A percentile compares a stretch with the other conserved stretches of the same genome.
Evolutionary conservation across 768 basidiomycete species (phyloP).

Genomic region (Lentinula sp.): DNA sequence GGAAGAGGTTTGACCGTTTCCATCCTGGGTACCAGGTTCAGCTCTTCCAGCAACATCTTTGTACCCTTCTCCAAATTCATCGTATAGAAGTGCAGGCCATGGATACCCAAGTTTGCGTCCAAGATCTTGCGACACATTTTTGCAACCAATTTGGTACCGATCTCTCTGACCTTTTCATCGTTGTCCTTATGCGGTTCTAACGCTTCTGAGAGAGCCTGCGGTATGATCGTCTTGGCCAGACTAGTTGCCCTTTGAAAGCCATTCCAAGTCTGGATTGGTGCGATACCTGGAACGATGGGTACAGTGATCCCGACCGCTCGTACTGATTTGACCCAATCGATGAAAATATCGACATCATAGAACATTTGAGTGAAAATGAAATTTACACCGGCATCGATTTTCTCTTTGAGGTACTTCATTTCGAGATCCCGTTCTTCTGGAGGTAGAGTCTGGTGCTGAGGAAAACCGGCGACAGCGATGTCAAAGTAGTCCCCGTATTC

Average conservation of each 20-base stretch:
- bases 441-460: conserved; percentile 71
- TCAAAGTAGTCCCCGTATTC: conserved; percentile 91
- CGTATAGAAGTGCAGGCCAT: conserved; percentile 93
- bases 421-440: conserved; percentile 72
- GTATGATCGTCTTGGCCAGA: conserved; percentile 75
- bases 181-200: conserved; percentile 86
- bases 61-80: conserved; percentile 97
- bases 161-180: conserved; percentile 86
- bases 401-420: conserved; percentile 82
- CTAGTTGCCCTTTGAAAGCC: conserved; percentile 83
- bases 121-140: conserved; percentile 91
- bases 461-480: conserved; percentile 91
- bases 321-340: conserved; percentile 82
- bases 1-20: conserved; percentile 94
- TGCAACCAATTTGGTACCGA: conserved; percentile 92
- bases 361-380: conserved; percentile 99
- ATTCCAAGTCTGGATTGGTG: conserved; percentile 95
- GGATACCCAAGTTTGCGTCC: conserved; percentile 71
- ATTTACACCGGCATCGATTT: conserved; percentile 82
- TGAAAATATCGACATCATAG: conserved; percentile 89
- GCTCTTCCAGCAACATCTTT: conserved; percentile 89
- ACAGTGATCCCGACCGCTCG: conserved; percentile 83
- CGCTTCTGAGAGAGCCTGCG: conserved; percentile 64
- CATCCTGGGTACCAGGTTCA: conserved; percentile 79
- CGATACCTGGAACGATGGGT: conserved; percentile 91